Conservation (phyloP, 2,329 filamentous ascomycete genomes). For the Xylariomycetidae sp. region DNA sequence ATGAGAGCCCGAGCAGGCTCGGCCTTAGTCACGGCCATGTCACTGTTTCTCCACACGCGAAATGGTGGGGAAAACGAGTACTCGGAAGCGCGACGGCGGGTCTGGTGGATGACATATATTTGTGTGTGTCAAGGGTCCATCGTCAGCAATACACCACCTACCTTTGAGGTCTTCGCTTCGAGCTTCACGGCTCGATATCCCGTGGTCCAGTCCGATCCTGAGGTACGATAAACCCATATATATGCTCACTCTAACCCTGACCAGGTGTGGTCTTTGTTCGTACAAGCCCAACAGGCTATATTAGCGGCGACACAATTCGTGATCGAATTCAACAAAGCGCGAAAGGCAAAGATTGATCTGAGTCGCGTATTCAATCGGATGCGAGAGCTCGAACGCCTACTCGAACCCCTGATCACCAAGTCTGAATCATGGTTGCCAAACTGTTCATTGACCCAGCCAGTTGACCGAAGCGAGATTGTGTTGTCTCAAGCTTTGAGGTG, state of each 20-base stretch:
- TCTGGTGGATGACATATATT: slow-evolving; percentile 54
- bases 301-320: slow-evolving; percentile 43
- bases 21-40: slow-evolving; percentile 42
- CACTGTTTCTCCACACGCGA: slow-evolving; percentile 36
- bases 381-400: slow-evolving; percentile 33
- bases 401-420: slow-evolving; percentile 33
- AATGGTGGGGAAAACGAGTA: slow-evolving; percentile 33
- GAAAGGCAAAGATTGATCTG: slow-evolving; percentile 34
- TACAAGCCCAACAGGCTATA: slow-evolving; percentile 44
- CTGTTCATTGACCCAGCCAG: slow-evolving; percentile 28
- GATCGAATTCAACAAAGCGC: slow-evolving; percentile 39
- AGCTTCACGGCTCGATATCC: slow-evolving; percentile 42
- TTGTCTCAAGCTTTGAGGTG: slow-evolving; percentile 39
- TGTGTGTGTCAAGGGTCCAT: slow-evolving; percentile 46
- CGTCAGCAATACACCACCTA: slow-evolving; percentile 42
- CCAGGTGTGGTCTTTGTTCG: slow-evolving; percentile 38
- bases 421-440: slow-evolving; percentile 31
- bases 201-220: slow-evolving; percentile 34
- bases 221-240: slow-evolving; percentile 25
- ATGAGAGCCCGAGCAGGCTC: slow-evolving; percentile 45
- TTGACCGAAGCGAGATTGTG: slow-evolving; percentile 34
- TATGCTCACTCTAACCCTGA: slow-evolving; percentile 9
- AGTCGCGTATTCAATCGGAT: slow-evolving; percentile 35
- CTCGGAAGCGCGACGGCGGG: slow-evolving; percentile 40
- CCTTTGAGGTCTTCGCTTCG: slow-evolving; percentile 37